Conservation (phyloP, 768 basidiomycete species). For the Leccinum olivaceopallidum region DNA sequence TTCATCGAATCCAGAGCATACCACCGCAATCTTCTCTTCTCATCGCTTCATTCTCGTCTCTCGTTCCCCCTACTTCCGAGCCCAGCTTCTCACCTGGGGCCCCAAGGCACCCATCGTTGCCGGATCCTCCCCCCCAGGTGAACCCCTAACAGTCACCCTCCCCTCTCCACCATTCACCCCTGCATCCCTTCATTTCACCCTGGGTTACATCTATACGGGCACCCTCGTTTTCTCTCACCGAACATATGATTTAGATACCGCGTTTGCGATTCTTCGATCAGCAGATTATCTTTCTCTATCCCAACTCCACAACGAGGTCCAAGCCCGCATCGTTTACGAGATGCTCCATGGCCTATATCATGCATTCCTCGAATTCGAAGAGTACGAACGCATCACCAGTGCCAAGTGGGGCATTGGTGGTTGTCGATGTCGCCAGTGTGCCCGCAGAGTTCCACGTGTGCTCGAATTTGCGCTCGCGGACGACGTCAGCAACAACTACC, state of each 20-base stretch:
- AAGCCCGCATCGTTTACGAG: conserved; percentile 81
- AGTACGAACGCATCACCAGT: conserved; percentile 71
- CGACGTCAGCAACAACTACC: conserved; percentile 72
- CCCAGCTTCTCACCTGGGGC: conserved; percentile 72
- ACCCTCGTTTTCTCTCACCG: conserved; percentile 92
- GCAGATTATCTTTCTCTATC: conserved; percentile 78
- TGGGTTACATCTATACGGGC: conserved; percentile 94
- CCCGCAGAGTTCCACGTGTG: conserved; percentile 75
- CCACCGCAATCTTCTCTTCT: conserved; percentile 84
- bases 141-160: conserved; percentile 64
- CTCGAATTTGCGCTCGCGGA: conserved; percentile 77
- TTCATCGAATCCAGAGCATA: conserved; percentile 60
- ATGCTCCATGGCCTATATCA: conserved; percentile 91
- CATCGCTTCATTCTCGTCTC: conserved; percentile 94
- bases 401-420: conserved; percentile 84
- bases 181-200: conserved; percentile 88
- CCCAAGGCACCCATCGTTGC: conserved; percentile 36
- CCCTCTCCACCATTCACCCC: conserved; percentile 95
- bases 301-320: conserved; percentile 75
- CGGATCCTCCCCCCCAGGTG: conserved; percentile 30
- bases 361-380: conserved; percentile 75
- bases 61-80: conserved; percentile 84
- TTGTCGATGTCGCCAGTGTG: conserved; percentile 83
- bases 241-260: conserved; percentile 89
- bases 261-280: conserved; percentile 85